Evolutionary conservation across 2,329 filamentous ascomycete genomes (phyloP).

Genomic region (Fusarium proliferatum): DNA sequence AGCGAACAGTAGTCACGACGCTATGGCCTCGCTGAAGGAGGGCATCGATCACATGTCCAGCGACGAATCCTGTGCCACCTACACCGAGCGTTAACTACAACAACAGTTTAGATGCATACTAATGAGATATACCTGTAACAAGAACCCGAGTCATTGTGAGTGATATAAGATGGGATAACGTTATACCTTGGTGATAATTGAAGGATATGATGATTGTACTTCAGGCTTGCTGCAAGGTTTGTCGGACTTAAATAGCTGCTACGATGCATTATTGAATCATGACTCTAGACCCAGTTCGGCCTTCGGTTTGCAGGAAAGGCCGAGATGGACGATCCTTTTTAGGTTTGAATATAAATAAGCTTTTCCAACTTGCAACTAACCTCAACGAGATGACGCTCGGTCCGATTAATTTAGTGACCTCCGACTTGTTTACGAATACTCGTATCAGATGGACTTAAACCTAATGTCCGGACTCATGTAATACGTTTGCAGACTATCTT

Average conservation of each 20-base stretch:
- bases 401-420: neutral
- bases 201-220: accelerated
- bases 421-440: neutral
- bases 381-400: neutral
- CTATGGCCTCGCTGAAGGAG: neutral
- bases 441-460: neutral
- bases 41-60: neutral
- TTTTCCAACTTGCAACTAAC: neutral
- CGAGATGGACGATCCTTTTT: neutral
- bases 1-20: neutral
- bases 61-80: neutral
- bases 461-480: neutral
- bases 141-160: neutral
- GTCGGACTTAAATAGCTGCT: neutral
- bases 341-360: neutral
- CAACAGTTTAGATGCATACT: neutral
- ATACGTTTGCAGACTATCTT: neutral
- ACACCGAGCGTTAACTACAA: neutral
- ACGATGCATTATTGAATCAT: neutral
- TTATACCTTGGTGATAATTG: no score
- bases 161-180: neutral
- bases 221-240: neutral
- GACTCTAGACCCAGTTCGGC: neutral
- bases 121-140: neutral
- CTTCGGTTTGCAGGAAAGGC: neutral